Evolutionary conservation across 805 yeast species (phyloP).

Genomic region (Myxozyma geophila): DNA sequence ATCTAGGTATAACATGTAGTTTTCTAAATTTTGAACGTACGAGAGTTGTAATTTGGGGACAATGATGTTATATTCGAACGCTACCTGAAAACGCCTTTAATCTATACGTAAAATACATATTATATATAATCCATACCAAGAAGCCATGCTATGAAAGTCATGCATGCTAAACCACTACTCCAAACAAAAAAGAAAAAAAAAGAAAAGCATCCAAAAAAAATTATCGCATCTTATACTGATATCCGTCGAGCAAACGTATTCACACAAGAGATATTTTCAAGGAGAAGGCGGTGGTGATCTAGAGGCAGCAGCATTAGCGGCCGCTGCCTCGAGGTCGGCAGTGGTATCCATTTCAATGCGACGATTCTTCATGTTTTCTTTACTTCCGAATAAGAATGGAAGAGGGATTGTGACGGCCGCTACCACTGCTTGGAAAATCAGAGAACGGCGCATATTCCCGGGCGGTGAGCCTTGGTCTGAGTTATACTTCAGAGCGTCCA

Average conservation of each 20-base stretch:
- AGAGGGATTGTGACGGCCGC: slow-evolving; percentile 41
- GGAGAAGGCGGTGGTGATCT: not conserved
- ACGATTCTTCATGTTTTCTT: slow-evolving; percentile 19
- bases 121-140: no score
- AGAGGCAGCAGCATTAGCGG: not conserved
- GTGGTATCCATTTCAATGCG: slow-evolving; percentile 26
- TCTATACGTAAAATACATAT: no score
- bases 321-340: not conserved
- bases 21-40: no score
- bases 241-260: not conserved
- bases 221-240: no score
- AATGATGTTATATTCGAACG: no score
- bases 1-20: no score
- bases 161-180: no score
- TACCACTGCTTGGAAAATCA: slow-evolving; percentile 44
- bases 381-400: slow-evolving; percentile 29
- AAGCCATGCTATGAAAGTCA: no score
- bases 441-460: slow-evolving; percentile 43
- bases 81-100: no score
- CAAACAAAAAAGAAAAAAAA: no score
- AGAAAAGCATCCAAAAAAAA: no score
- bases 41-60: no score
- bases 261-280: not conserved
- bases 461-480: slow-evolving; percentile 42
- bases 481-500: slow-evolving; percentile 42